Percentiles rank a stretch among this genome's conserved stretches.
These are phyloP conservation scores for Aegle marmelos DNA, from an alignment of 345 rosid genomes.

Conservation along the genomic window DNA sequence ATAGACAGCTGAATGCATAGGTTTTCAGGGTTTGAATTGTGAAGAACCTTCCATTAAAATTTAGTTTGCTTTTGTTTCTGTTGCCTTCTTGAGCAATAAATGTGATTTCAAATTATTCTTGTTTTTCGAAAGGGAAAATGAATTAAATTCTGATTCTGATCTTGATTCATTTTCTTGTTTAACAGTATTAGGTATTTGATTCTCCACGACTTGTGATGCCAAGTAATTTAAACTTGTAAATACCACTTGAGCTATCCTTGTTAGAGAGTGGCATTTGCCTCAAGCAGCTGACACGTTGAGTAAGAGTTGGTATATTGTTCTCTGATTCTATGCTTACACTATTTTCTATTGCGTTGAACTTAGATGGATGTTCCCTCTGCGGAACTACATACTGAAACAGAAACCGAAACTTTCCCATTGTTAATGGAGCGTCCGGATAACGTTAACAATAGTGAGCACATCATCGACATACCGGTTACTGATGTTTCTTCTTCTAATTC, in stretches of 20 bases:
- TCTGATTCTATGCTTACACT: conserved; percentile 45
- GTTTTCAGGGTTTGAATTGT: not conserved
- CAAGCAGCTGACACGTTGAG: not conserved
- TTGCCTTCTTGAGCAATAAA: not conserved
- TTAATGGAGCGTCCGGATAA: conserved; percentile 73
- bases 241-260: not conserved
- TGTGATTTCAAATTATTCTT: no score
- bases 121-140: not conserved
- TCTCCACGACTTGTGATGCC: conserved; percentile 21
- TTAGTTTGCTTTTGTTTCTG: not conserved
- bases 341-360: conserved; percentile 28
- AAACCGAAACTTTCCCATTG: conserved; percentile 43
- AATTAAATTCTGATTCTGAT: conserved; percentile 10
- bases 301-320: conserved; percentile 14
- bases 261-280: conserved; percentile 7
- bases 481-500: conserved; percentile 45
- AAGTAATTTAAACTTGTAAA: conserved; percentile 7
- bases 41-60: not conserved
- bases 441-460: conserved; percentile 46
- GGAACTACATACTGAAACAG: conserved; percentile 46
- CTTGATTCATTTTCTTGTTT: conserved; percentile 11
- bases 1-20: not conserved
- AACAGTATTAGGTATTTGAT: conserved; percentile 20
- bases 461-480: conserved; percentile 50
- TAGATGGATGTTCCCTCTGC: conserved; percentile 77